Evolutionary conservation across 2,329 filamentous ascomycete genomes (phyloP), one percentile per base, ranked within the genome.

Genomic region (Colletotrichum noveboracense): DNA sequence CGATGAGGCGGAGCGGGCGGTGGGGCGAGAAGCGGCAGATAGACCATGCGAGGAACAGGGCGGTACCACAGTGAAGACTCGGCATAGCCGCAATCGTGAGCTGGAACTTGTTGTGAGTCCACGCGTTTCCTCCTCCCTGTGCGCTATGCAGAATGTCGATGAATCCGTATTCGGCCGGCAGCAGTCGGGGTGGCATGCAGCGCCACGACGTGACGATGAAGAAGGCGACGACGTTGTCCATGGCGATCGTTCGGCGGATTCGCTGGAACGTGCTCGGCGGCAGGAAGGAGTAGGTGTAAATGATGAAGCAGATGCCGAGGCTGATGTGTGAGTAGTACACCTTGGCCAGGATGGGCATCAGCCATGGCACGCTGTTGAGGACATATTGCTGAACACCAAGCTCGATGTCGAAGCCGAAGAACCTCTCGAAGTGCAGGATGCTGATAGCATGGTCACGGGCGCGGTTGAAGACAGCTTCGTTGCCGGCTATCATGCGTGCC

Each of bases 41-140:
- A 28, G 79, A 84, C 7, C 84, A 79, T 4, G 82, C 83, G 14
- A 86, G 79, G 71, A 85, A 85, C 4, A 84, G 78, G 0, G 84
- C 79, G 0, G 84, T 86, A 34, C 87, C 87, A 75, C 88, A 89
- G 77, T 89, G 87, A 16, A 89, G 79, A 21, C 85, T 87, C 2
- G 87, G 87, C 87, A 89, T 89, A 30, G 87, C 87, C 0, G 87
- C 87, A 74, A 88, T 87, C 9, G 86, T 88, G 13, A 88, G 79
- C 77, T 87, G 86, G 71, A 87, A 88, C 24, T 82, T 81, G 76
- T 88, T 89, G 69, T 87, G 82, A 21, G 84, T 87, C 87, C 86
- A 88, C 2, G 79, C 80, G 52, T 79, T 84, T 10, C 77, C 78
- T 2, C 78, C 68, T 71, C 80, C 52, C 75, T 80, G 14, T 72